These are phyloP conservation scores for Yarrowia alimentaria DNA, from an alignment of 805 yeast genomes.

Conservation along the genomic window DNA sequence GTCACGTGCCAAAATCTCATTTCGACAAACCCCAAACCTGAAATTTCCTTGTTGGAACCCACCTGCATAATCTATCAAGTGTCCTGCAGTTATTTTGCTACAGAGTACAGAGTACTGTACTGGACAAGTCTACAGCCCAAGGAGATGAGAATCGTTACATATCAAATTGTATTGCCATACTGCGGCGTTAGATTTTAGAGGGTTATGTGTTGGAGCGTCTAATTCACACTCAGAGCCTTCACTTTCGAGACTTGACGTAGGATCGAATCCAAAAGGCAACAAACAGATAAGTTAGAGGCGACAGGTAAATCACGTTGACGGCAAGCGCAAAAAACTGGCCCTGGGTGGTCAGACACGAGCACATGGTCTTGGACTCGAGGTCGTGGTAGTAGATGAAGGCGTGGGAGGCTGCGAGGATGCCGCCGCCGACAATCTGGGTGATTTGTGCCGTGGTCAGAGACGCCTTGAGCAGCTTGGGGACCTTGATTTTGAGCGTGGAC, in stretches of 20 bases:
- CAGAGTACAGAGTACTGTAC: too few relatives aligned
- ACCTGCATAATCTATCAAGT: too few relatives aligned
- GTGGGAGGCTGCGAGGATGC: slow-evolving; percentile 63
- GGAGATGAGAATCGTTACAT: too few relatives aligned
- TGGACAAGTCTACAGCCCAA: too few relatives aligned
- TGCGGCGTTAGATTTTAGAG: too few relatives aligned
- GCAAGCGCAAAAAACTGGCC: slow-evolving; percentile 63
- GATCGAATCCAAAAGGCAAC: slow-evolving; percentile 60
- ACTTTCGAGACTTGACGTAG: slow-evolving; percentile 30
- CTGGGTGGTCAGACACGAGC: slow-evolving; percentile 53
- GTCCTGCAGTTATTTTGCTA: too few relatives aligned
- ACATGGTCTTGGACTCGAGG: slow-evolving; percentile 44
- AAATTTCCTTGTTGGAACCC: too few relatives aligned
- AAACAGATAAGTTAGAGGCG: slow-evolving; percentile 66
- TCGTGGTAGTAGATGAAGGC: slow-evolving; percentile 61
- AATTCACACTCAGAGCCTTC: too few relatives aligned
- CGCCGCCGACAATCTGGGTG: slow-evolving; percentile 66
- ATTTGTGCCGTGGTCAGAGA: slow-evolving; percentile 65
- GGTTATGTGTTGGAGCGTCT: too few relatives aligned
- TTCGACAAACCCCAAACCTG: too few relatives aligned
- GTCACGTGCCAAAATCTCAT: too few relatives aligned
- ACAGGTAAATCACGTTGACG: slow-evolving; percentile 61
- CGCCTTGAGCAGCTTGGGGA: slow-evolving; percentile 58
- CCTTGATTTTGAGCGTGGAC: slow-evolving; percentile 55
- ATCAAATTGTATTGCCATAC: too few relatives aligned